Evolutionary conservation across 352 stramenopile species (phyloP).

Genomic region (Phytophthora constricta): DNA sequence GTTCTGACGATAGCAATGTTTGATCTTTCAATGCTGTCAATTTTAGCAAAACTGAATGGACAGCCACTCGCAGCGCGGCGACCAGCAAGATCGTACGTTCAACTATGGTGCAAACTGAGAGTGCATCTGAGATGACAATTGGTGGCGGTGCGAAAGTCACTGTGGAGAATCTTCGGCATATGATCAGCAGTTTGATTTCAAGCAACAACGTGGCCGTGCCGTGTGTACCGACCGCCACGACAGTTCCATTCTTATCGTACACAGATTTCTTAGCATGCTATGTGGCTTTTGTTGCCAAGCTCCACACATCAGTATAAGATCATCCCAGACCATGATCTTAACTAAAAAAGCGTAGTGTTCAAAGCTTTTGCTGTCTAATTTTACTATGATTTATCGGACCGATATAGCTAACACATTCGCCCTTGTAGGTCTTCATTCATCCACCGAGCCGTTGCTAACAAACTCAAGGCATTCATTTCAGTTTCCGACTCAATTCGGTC

Average conservation of each 20-base stretch:
- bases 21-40: neutral
- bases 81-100: too few species aligned
- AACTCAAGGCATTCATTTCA: too few species aligned
- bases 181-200: constrained; percentile 52
- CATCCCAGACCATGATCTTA: too few species aligned
- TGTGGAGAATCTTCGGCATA: constrained; percentile 43
- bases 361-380: neutral
- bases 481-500: too few species aligned
- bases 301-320: constrained; percentile 28
- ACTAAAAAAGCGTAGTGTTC: neutral
- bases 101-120: too few species aligned
- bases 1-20: constrained; percentile 3
- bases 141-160: constrained; percentile 1
- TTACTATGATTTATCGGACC: neutral
- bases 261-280: constrained; percentile 74
- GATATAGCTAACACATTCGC: too few species aligned
- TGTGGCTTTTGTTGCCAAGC: constrained; percentile 49
- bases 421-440: too few species aligned
- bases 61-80: neutral
- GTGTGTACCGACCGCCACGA: constrained; percentile 36
- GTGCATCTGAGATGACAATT: neutral
- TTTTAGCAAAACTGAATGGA: constrained; percentile 19
- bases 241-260: constrained; percentile 57
- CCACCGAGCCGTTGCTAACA: too few species aligned
- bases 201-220: constrained; percentile 36